Percentiles rank a stretch among this genome's conserved stretches.
phyloP scores from a whole-genome alignment of 2,329 filamentous ascomycete species.

The Arthrobotrys musiformis region DNA sequence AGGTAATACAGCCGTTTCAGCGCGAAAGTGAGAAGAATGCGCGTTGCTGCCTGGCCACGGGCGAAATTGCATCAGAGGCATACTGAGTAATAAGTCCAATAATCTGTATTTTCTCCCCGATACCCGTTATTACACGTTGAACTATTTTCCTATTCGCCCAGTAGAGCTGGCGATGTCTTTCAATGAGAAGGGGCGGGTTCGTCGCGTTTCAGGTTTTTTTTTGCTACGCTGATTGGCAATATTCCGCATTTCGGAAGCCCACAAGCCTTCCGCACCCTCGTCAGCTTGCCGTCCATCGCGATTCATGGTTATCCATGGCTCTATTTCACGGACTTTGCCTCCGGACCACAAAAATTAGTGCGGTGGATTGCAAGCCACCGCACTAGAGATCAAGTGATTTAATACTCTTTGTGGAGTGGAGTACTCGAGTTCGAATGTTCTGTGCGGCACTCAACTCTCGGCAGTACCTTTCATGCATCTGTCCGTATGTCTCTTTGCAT shows the following conservation, averaged over 20 bases:
- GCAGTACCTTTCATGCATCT: constrained; percentile 7
- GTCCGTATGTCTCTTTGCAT: background rate
- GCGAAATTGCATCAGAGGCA: constrained; percentile 41
- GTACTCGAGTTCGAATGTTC: background rate
- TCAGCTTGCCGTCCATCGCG: constrained; percentile 32
- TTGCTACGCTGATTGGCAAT: constrained; percentile 5
- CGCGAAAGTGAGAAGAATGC: constrained; percentile 43
- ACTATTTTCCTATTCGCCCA: constrained; percentile 35
- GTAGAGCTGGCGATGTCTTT: background rate
- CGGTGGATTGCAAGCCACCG: background rate
- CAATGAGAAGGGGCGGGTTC: constrained; percentile 2
- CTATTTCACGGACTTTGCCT: constrained; percentile 12
- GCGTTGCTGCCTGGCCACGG: constrained; percentile 54
- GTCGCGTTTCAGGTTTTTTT: constrained; percentile 27
- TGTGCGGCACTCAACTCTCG: constrained; percentile 15
- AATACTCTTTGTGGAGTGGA: background rate
- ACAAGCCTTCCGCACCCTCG: constrained; percentile 32
- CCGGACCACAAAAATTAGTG: constrained; percentile 20
- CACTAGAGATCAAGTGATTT: constrained; percentile 29
- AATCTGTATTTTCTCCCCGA: constrained; percentile 2
- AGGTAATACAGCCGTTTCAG: constrained; percentile 52
- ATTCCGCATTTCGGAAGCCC: constrained; percentile 46
- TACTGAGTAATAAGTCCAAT: background rate
- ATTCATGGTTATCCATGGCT: constrained; percentile 41
- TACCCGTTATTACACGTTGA: constrained; percentile 11